Base-by-base conservation (phyloP, 1,139 yeast genomes). In the Blastobotrys apis region DNA sequence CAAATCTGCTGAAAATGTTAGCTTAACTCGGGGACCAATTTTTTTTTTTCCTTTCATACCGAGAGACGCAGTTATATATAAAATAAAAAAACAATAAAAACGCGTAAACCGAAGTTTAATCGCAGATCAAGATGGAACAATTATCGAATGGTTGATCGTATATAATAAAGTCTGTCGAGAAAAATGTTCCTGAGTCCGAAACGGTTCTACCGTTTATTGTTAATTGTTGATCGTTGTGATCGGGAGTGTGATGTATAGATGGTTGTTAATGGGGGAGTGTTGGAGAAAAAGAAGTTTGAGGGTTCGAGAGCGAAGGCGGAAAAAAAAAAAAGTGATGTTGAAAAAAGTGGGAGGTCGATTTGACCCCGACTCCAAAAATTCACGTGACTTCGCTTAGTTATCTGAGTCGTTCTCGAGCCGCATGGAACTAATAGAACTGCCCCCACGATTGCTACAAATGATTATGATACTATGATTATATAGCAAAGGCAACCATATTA, bases 291-390 rank as follows among this genome's bases (percentile, higher is more conserved):
- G 22, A 4, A 15, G 5, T 6, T 15, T 6, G 13, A 10, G 8
- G 13, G 12, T 12, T 13, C 16, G 12, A 12, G 17, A 12, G 12
- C 26, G 26, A 16, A 12, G 25, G n/a, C 20, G 32, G 16, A n/a
- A n/a, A 29, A 29, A 21, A 15, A 8, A 10, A 6, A 5, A n/a
- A 31, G 5, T 4, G 17, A n/a, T 5, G 22, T 22, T 9, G 15
- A 26, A 33, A 39, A 39, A 39, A 39, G 43, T 39, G 43, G 38
- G 43, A 39, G 23, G 23, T 33, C 38, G 27, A 26, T 39, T 39
- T 33, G 43, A 26, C 43, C 43, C 38, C 33, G 33, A 33, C 25
- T 26, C 9, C 22, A 2, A 26, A 39, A 39, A 39, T 2, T 39
- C 43, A 39, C 38, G 43, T 39, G 43, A 39, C 38, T 12, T 26